A percentile compares a stretch with the other conserved stretches of the same genome.
phyloP scores from a whole-genome alignment of 495 filamentous ascomycete genomes.

The Penicillium antarcticum region DNA sequence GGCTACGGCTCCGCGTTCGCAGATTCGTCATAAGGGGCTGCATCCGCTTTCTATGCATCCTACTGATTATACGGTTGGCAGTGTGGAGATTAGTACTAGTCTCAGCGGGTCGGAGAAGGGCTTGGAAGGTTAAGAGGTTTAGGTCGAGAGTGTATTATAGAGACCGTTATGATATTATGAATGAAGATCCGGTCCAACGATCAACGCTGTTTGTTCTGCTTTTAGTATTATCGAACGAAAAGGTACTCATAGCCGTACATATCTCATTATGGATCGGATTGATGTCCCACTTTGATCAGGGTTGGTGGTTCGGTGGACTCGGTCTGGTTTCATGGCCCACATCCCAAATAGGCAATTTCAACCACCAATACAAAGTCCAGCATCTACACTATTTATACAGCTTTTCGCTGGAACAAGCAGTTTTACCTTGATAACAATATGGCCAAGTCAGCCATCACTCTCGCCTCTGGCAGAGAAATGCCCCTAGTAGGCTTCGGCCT shows the following conservation, averaged over 20 bases:
- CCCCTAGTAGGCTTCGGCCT: slow-evolving; percentile 77
- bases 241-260: too few species aligned
- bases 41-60: slow-evolving; percentile 11
- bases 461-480: slow-evolving; percentile 47
- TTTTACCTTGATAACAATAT: not conserved
- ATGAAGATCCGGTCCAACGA: not conserved
- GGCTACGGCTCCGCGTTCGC: not conserved
- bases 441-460: slow-evolving; percentile 10
- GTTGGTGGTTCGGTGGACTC: not conserved
- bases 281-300: too few species aligned
- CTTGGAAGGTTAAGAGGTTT: not conserved
- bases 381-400: too few species aligned
- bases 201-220: too few species aligned
- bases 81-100: not conserved
- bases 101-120: not conserved
- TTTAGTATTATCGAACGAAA: too few species aligned
- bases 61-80: not conserved
- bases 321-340: not conserved
- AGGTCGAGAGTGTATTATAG: not conserved
- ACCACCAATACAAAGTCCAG: not conserved
- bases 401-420: not conserved
- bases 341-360: not conserved
- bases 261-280: too few species aligned
- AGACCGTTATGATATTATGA: not conserved
- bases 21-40: slow-evolving; percentile 1